Evolutionary conservation across 495 filamentous ascomycete species (phyloP).

Genomic region (Podospora pseudoanserina): DNA sequence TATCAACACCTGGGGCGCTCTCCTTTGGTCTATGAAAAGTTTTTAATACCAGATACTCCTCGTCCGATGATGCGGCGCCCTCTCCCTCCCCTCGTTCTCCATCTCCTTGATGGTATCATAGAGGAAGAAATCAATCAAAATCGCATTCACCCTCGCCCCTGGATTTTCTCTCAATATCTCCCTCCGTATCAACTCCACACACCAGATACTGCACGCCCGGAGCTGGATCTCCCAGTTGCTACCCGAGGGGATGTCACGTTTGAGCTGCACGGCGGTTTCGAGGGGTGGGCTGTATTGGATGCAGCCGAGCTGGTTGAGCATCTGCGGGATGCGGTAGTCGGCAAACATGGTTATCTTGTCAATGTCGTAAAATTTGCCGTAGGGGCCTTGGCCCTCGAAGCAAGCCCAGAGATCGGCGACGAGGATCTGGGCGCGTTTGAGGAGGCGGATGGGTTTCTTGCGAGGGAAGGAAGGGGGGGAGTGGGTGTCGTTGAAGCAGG

Average conservation of each 20-base stretch:
- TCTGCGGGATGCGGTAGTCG: slow-evolving; percentile 95
- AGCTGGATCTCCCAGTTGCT: slow-evolving; percentile 83
- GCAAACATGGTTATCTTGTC: slow-evolving; percentile 97
- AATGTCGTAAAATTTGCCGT: slow-evolving; percentile 86
- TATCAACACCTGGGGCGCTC: not conserved
- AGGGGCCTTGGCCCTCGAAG: slow-evolving; percentile 68
- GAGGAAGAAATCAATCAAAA: slow-evolving; percentile 93
- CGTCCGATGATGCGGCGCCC: slow-evolving; percentile 86
- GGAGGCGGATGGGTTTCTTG: slow-evolving; percentile 66
- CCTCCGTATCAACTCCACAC: slow-evolving; percentile 81
- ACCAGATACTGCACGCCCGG: slow-evolving; percentile 85
- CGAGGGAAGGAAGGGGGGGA: slow-evolving; percentile 48
- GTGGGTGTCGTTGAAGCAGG: slow-evolving; percentile 81
- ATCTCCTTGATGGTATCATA: slow-evolving; percentile 89
- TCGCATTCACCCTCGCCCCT: slow-evolving; percentile 71
- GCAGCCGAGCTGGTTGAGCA: slow-evolving; percentile 78
- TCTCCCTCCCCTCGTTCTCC: slow-evolving; percentile 58
- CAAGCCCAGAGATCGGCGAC: slow-evolving; percentile 95
- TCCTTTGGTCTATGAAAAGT: not conserved
- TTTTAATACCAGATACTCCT: slow-evolving; percentile 91
- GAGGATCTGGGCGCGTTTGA: slow-evolving; percentile 93
- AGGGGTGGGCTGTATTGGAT: slow-evolving; percentile 78
- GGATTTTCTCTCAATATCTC: slow-evolving; percentile 75
- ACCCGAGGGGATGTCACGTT: slow-evolving; percentile 63
- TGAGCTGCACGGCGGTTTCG: slow-evolving; percentile 60